Evolutionary conservation across 108 stramenopile genomes (phyloP).

Genomic region (Cyclotella sp.): DNA sequence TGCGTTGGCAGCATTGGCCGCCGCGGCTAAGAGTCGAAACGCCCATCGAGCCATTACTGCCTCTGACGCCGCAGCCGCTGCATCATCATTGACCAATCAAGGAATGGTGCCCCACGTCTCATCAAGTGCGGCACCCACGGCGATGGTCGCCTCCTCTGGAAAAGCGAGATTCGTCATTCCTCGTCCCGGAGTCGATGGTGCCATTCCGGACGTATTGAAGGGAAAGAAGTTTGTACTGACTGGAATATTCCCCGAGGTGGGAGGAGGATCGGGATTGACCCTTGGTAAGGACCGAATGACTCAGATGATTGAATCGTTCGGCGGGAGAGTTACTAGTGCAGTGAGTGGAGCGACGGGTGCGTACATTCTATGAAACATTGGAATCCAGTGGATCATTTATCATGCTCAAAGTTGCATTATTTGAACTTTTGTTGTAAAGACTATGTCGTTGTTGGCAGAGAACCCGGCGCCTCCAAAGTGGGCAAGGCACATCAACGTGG

Average conservation of each 20-base stretch:
- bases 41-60: slow-evolving; percentile 13
- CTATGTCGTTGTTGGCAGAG: slow-evolving; percentile 62
- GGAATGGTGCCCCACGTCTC: neutral
- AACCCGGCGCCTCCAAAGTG: slow-evolving; percentile 64
- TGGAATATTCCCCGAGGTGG: slow-evolving; percentile 66
- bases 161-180: slow-evolving; percentile 56
- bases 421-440: slow-evolving; percentile 13
- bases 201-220: slow-evolving; percentile 40
- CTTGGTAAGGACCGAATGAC: slow-evolving; percentile 58
- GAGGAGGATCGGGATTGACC: slow-evolving; percentile 62
- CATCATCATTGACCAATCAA: neutral
- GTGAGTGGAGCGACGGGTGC: slow-evolving; percentile 55
- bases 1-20: slow-evolving; percentile 2
- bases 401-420: neutral
- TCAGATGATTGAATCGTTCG: slow-evolving; percentile 57
- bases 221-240: slow-evolving; percentile 64
- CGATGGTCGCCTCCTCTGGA: slow-evolving; percentile 18
- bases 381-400: neutral
- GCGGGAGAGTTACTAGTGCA: slow-evolving; percentile 51
- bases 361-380: neutral
- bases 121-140: neutral
- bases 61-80: neutral
- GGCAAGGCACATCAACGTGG: slow-evolving; percentile 35
- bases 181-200: slow-evolving; percentile 56
- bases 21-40: neutral